Evolutionary conservation across 495 filamentous ascomycete genomes (phyloP).

Genomic region (Annulohypoxylon bovei): DNA sequence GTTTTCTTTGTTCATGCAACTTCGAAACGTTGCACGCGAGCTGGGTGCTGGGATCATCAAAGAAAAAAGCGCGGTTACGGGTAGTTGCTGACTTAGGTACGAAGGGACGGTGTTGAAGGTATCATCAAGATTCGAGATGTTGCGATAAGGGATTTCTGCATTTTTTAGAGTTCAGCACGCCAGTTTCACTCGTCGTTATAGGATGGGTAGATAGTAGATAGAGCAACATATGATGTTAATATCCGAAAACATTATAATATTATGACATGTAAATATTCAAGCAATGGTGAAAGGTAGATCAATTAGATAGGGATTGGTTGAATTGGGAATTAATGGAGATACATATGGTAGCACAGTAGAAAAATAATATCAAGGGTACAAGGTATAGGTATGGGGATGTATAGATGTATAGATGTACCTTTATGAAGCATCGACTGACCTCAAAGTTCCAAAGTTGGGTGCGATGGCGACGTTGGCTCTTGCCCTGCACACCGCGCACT

Average conservation of each 20-base stretch:
- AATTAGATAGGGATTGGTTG: constrained; percentile 28
- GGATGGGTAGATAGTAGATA: constrained; percentile 7
- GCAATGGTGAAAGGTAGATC: constrained; percentile 15
- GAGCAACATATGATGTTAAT: constrained; percentile 9
- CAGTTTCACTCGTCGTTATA: constrained; percentile 2
- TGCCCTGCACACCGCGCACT: constrained; percentile 22
- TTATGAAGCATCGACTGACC: constrained; percentile 22
- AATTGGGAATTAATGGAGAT: constrained; percentile 31
- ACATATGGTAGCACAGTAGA: constrained; percentile 10
- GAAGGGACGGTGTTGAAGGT: constrained; percentile 21
- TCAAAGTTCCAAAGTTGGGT: constrained; percentile 36
- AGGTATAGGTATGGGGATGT: background rate
- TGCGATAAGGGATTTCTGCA: constrained; percentile 36
- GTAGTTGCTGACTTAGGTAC: constrained; percentile 10
- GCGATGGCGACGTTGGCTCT: constrained; percentile 30
- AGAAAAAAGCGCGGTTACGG: constrained; percentile 22
- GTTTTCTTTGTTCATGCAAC: constrained; percentile 50
- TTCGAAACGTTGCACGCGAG: constrained; percentile 45
- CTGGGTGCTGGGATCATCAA: constrained; percentile 37
- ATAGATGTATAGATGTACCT: background rate
- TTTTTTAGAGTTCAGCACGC: constrained; percentile 33
- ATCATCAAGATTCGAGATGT: constrained; percentile 33
- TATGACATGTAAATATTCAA: constrained; percentile 19
- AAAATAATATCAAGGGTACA: constrained; percentile 8
- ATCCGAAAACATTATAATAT: constrained; percentile 13